A percentile compares a stretch with the other conserved stretches of the same genome.
Conservation (phyloP, 768 basidiomycete genomes). For the Steccherinum ochraceum region DNA sequence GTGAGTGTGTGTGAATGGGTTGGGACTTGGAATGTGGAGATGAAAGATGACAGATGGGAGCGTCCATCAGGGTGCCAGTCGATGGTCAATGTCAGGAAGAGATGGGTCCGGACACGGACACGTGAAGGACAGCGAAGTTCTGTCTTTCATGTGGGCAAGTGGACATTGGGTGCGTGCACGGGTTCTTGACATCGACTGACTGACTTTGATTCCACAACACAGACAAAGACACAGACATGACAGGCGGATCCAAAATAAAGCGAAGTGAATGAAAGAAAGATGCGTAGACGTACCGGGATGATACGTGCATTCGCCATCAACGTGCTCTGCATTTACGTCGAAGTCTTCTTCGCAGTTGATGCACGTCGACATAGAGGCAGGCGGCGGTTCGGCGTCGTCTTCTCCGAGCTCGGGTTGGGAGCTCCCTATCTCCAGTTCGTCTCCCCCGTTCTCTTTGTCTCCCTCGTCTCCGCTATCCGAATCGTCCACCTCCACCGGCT, state of each 20-base stretch:
- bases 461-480: neutral
- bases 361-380: neutral
- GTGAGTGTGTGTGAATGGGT: neutral
- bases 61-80: too few relatives aligned
- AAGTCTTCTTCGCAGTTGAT: slow-evolving; percentile 41
- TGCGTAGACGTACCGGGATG: slow-evolving; percentile 39
- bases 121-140: too few relatives aligned
- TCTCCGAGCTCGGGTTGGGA: too few relatives aligned
- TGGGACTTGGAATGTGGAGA: neutral
- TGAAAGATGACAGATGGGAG: neutral
- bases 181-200: too few relatives aligned
- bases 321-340: slow-evolving; percentile 32
- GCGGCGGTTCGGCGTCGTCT: neutral
- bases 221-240: too few relatives aligned
- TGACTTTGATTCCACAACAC: too few relatives aligned
- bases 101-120: too few relatives aligned
- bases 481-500: neutral
- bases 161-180: too few relatives aligned
- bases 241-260: too few relatives aligned
- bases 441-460: neutral
- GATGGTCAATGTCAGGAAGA: too few relatives aligned
- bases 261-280: too few relatives aligned
- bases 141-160: too few relatives aligned
- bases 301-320: slow-evolving; percentile 38
- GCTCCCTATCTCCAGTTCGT: slow-evolving; percentile 23